Evolutionary conservation across 495 filamentous ascomycete genomes (phyloP).

Genomic region (Neurospora sp.): DNA sequence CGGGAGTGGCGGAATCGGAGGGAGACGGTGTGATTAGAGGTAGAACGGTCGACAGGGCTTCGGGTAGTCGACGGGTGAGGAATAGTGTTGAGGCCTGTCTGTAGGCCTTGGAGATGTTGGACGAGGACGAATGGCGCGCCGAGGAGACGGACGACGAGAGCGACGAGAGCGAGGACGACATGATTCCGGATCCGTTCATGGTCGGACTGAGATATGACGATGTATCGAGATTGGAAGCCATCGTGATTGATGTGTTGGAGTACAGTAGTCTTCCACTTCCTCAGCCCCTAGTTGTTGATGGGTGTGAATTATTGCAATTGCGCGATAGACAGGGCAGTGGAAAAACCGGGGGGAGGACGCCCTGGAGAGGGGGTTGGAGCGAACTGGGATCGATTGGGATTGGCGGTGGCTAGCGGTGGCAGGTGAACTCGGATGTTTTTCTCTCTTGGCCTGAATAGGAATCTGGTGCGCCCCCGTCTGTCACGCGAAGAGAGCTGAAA

Average conservation of each 20-base stretch:
- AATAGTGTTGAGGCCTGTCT: conserved; percentile 85
- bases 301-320: background rate
- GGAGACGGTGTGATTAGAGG: conserved; percentile 56
- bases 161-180: conserved; percentile 39
- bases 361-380: background rate
- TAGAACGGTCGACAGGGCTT: conserved; percentile 72
- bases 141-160: conserved; percentile 38
- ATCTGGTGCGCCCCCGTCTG: background rate
- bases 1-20: conserved; percentile 2
- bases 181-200: conserved; percentile 16
- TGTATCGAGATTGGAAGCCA: background rate
- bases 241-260: background rate
- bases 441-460: background rate
- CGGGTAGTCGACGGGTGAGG: conserved; percentile 80
- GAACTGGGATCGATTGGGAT: background rate
- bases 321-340: background rate
- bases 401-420: background rate
- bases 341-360: background rate
- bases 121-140: conserved; percentile 42
- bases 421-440: background rate
- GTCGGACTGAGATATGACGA: conserved; percentile 5
- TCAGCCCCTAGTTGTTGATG: background rate
- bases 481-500: background rate
- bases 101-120: conserved; percentile 72
- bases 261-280: background rate